Conservation (phyloP, 352 stramenopile genomes). For the Phytophthora melonis region DNA sequence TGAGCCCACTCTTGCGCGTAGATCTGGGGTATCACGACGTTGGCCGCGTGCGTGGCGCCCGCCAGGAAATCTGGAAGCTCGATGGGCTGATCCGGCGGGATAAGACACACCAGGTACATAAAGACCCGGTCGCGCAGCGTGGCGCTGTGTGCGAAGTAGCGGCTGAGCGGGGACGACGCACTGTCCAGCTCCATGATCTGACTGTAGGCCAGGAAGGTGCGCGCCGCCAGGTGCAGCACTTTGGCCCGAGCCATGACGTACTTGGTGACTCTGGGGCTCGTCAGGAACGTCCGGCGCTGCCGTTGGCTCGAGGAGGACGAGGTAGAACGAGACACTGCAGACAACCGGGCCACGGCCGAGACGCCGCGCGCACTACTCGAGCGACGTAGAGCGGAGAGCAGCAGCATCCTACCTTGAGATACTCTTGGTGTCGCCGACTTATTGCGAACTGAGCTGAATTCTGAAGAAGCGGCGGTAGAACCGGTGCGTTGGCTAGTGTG, state of each 20-base stretch:
- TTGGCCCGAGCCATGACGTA: slow-evolving; percentile 50
- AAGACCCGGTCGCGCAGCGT: slow-evolving; percentile 49
- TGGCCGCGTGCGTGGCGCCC: slow-evolving; percentile 44
- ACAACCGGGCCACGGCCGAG: neutral
- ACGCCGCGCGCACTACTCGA: slow-evolving; percentile 3
- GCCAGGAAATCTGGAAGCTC: slow-evolving; percentile 51
- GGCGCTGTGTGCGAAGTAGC: slow-evolving; percentile 35
- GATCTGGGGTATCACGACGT: slow-evolving; percentile 34
- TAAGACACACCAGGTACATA: slow-evolving; percentile 57
- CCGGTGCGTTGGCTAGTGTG: neutral
- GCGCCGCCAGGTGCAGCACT: slow-evolving; percentile 50
- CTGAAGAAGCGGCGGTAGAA: slow-evolving; percentile 6
- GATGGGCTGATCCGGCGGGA: slow-evolving; percentile 52
- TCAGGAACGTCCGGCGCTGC: slow-evolving; percentile 28
- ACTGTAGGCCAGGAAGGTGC: slow-evolving; percentile 48
- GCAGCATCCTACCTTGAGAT: slow-evolving; percentile 12
- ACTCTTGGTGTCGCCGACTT: slow-evolving; percentile 2
- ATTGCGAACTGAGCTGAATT: slow-evolving; percentile 32
- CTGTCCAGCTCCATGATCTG: slow-evolving; percentile 46
- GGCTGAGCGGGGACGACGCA: slow-evolving; percentile 36
- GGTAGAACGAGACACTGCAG: neutral
- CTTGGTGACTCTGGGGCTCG: slow-evolving; percentile 31
- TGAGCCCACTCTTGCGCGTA: slow-evolving; percentile 23
- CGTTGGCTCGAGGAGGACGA: neutral
- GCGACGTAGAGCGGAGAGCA: slow-evolving; percentile 25